Base-by-base conservation (phyloP, 306 rosid species). In the Cucumis sativus region DNA sequence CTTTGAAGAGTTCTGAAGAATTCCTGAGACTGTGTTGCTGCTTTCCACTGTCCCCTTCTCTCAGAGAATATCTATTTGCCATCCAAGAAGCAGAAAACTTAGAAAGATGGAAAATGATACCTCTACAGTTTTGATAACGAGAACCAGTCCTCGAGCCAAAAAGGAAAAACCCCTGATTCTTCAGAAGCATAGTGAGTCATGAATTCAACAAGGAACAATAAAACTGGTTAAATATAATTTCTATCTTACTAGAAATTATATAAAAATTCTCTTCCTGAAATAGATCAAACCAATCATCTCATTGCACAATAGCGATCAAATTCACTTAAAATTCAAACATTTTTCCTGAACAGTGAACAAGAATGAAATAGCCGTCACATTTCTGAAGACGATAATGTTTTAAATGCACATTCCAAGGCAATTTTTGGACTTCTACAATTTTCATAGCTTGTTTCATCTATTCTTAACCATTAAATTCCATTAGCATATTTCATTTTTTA, bases 31-130 rank as follows among this genome's bases (percentile, higher is more conserved):
- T 95, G 99, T 17, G 97, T 84, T 78, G 99, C 96, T 41, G 99
- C 97, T 80, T 80, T 90, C 99, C 99, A 95, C 81, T 95, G 97
- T 62, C 99, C 99, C 88, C 97, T 91, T 82, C 84, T 95, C 84
- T 87, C 91, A 6, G 99, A 95, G 87, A 95, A 95, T 85, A 95
- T 92, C 99, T 95, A 78, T 81, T 74, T 51, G 79, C 80, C 30
- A 82, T 43, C 55, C 78, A 28, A 60, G 69, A 25, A 51, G 64
- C 73, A 85, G 37, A 55, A 35, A 64, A 80, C 66, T 79, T 69
- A 60, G 56, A 71, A 58, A 75, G 21, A 43, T 47, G 37, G 61
- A 54, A 59, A 33, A 35, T 16, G 10, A 51, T 57, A 2, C 58
- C 76, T 52, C 55, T n/a, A 40, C 17, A 39, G 21, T 64, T 77